Percentiles rank a stretch among this genome's conserved stretches.
These are phyloP conservation scores for Quercus berberidifolia DNA, from an alignment of 306 rosid genomes.

Conservation along the genomic window DNA sequence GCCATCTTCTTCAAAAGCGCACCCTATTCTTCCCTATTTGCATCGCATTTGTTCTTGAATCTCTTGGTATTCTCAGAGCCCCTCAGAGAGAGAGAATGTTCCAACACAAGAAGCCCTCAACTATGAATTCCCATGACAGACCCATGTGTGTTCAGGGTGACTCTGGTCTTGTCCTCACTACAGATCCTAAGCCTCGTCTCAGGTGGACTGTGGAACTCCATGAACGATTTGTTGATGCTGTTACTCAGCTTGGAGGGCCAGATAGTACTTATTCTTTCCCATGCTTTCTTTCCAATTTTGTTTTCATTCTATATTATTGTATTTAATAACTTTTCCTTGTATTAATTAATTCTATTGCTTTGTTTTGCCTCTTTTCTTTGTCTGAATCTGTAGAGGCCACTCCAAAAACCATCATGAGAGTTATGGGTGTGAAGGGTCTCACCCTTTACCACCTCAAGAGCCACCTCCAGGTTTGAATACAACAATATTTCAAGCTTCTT, in stretches of 20 bases:
- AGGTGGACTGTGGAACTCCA: slow-evolving; percentile 99
- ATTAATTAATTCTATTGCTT: not conserved
- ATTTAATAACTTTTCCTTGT: not conserved
- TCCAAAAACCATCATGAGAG: slow-evolving; percentile 99
- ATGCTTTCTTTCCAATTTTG: not conserved
- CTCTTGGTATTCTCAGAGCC: slow-evolving; percentile 58
- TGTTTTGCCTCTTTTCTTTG: not conserved
- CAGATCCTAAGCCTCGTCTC: slow-evolving; percentile 97
- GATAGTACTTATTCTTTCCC: slow-evolving; percentile 54
- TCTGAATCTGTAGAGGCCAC: slow-evolving; percentile 70
- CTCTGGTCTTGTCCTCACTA: slow-evolving; percentile 98
- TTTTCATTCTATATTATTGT: not conserved
- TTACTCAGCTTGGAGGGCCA: slow-evolving; percentile 97
- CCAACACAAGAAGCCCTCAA: slow-evolving; percentile 97
- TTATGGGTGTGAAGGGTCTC: slow-evolving; percentile 99
- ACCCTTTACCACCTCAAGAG: slow-evolving; percentile 99
- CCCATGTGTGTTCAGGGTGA: slow-evolving; percentile 96
- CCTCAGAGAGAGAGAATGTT: slow-evolving; percentile 75
- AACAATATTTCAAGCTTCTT: slow-evolving; percentile 21
- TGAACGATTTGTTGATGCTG: slow-evolving; percentile 98
- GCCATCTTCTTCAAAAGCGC: slow-evolving; percentile 73
- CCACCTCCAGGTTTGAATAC: slow-evolving; percentile 86
- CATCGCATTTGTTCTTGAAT: slow-evolving; percentile 99
- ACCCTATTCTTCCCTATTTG: slow-evolving; percentile 91
- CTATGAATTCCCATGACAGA: slow-evolving; percentile 97